Base-by-base conservation (phyloP, 805 yeast genomes). In the Scheffersomyces ergatensis region DNA sequence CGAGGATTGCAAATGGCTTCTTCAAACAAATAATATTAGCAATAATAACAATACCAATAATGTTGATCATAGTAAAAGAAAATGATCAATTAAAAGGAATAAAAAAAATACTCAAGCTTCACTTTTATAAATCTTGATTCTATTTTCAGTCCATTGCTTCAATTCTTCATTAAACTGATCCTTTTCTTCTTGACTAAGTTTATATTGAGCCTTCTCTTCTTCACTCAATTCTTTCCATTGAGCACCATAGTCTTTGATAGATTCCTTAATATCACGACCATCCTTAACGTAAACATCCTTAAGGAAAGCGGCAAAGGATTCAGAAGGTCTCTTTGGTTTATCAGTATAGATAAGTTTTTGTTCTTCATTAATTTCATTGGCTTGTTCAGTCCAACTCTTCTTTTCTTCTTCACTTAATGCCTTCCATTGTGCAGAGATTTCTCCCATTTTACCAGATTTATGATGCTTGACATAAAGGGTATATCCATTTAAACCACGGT, bases 281-380 rank as follows among this genome's bases (percentile, higher is more conserved):
- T 52, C 56, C 16, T 41, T 45, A 30, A 34, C 43, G 47, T 50
- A 65, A 42, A 57, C 53, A 29, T 59, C 54, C 45, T 60, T 52
- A 25, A 66, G 49, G 39, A 48, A 68, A 13, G 45, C 39, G 15
- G 70, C 65, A 51, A 56, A 68, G 11, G 58, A 57, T 33, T 39
- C 43, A 3, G 57, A 46, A 5, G 72, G 71, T 5, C 51, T 44
- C 38, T 58, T 58, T 26, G 75, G 75, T 48, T 60, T 60, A 1
- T 67, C 65, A 2, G 55, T 49, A 48, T 48, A 65, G 19, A 50
- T 42, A 7, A 34, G 33, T 39, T 55, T 43, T 23, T 46, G 38
- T 34, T 57, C 57, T 11, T 50, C 62, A 42, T 65, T 64, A 47
- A 49, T 44, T 33, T 49, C 55, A n/a, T 52, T 53, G n/a, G 66